Conservation (phyloP, 2,329 filamentous ascomycete genomes). For the Thielaviopsis punctulata region DNA sequence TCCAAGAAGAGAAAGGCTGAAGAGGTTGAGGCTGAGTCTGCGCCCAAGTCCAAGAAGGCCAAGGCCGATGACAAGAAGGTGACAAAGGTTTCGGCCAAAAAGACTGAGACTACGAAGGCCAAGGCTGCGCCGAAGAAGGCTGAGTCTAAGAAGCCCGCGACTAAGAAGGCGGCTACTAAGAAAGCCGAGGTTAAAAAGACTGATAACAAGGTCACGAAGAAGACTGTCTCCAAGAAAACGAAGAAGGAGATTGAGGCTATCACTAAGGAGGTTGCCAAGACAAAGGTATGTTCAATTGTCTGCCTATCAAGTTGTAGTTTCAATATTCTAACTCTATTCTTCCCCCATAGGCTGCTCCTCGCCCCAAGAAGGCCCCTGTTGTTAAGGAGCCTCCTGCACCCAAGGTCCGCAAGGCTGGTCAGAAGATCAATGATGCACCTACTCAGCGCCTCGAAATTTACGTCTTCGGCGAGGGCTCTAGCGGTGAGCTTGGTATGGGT, state of each 20-base stretch:
- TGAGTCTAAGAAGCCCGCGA: conserved; percentile 29
- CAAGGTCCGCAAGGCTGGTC: conserved; percentile 30
- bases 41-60: conserved; percentile 8
- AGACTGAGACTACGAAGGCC: conserved; percentile 16
- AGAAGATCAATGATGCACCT: conserved; percentile 52
- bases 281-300: conserved; percentile 13
- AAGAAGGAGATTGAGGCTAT: conserved; percentile 15
- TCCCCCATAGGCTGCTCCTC: conserved; percentile 7
- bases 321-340: neutral
- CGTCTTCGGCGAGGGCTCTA: conserved; percentile 63
- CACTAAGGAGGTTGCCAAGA: conserved; percentile 12
- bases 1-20: conserved; percentile 17
- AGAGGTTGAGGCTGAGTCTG: neutral
- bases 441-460: conserved; percentile 52
- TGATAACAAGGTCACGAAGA: conserved; percentile 40
- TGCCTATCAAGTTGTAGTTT: neutral
- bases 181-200: conserved; percentile 13
- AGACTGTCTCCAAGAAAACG: conserved; percentile 32
- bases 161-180: conserved; percentile 19
- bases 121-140: conserved; percentile 12
- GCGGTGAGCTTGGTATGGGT: conserved; percentile 71
- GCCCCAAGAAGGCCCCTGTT: conserved; percentile 25
- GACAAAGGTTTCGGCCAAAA: conserved; percentile 12
- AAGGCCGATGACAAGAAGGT: conserved; percentile 2
- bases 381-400: conserved; percentile 10